Base-by-base conservation (phyloP, 305 asterid genomes). In the Fraxinus sp. region DNA sequence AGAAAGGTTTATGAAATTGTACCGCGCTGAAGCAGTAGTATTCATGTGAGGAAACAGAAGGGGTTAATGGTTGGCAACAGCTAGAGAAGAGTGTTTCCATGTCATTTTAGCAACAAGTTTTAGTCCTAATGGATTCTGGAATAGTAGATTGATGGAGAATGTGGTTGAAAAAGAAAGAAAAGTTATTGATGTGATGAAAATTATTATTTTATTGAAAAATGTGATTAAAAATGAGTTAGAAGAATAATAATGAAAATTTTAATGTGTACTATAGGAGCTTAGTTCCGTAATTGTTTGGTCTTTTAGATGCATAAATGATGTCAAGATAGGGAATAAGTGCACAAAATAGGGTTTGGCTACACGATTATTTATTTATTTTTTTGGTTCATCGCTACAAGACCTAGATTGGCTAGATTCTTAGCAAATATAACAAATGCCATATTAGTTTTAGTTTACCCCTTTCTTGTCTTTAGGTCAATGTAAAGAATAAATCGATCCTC, bases 51-150 rank as follows among this genome's bases (percentile, higher is more conserved):
- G 41, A 74, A 71, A 44, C 87, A 68, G 64, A 28, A 83, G 79
- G 77, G 80, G 32, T 68, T 70, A 20, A 79, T 72, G 75, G 85
- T 85, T 83, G 87, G 86, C 66, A 85, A 85, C 88, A 83, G 83
- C 87, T 85, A 78, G 26, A 74, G 30, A 57, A 68, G 28, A 13
- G 26, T 35, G 18, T 49, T 68, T 78, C 39, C 39, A 6, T 44
- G n/a, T n/a, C 41, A 28, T 77, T 77, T 66, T 0, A 18, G 1
- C 35, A 35, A 75, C 1, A 22, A 26, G 20, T 0, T 74, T 52
- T 55, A 32, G 35, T 32, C 35, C 35, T 32, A 32, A 32, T 32
- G 35, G 5, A 32, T 32, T 32, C 35, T 32, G 5, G 35, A 32
- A 32, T 32, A 32, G 35, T 32, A 32, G 5, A 32, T 32, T 32